Conservation (phyloP, 768 basidiomycete genomes). For the Butyriboletus loyo region DNA sequence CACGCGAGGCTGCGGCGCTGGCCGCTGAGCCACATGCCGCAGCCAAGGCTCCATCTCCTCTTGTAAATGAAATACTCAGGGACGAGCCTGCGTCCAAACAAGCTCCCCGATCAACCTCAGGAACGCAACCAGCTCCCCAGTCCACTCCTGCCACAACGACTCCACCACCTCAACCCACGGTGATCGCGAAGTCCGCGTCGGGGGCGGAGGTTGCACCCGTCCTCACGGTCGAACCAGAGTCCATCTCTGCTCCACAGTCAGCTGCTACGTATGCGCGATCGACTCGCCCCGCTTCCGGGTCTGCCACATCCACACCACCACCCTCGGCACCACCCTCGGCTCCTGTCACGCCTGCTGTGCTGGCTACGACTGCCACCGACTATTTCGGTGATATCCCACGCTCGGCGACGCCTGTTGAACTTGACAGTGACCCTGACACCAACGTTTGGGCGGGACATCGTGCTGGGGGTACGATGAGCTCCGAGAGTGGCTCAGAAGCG, state of each 20-base stretch:
- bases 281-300: constrained; percentile 17
- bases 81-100: constrained; percentile 14
- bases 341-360: constrained; percentile 24
- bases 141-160: constrained; percentile 10
- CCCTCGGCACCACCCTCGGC: constrained; percentile 19
- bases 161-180: constrained; percentile 12
- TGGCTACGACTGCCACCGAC: neutral
- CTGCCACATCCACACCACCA: constrained; percentile 15
- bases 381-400: constrained; percentile 30
- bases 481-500: constrained; percentile 20
- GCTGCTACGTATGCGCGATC: constrained; percentile 8
- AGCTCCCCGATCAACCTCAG: constrained; percentile 20
- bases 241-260: constrained; percentile 11
- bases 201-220: constrained; percentile 41
- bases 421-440: constrained; percentile 18
- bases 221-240: constrained; percentile 52
- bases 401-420: constrained; percentile 22
- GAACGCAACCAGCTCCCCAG: constrained; percentile 17
- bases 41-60: constrained; percentile 42
- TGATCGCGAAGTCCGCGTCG: constrained; percentile 14
- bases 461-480: neutral
- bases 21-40: constrained; percentile 28
- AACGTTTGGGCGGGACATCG: constrained; percentile 32
- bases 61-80: constrained; percentile 31
- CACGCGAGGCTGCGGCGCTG: constrained; percentile 49